A percentile compares a stretch with the other conserved stretches of the same genome.
phyloP scores from a whole-genome alignment of 352 stramenopile species.

The Lagenidium giganteum region DNA sequence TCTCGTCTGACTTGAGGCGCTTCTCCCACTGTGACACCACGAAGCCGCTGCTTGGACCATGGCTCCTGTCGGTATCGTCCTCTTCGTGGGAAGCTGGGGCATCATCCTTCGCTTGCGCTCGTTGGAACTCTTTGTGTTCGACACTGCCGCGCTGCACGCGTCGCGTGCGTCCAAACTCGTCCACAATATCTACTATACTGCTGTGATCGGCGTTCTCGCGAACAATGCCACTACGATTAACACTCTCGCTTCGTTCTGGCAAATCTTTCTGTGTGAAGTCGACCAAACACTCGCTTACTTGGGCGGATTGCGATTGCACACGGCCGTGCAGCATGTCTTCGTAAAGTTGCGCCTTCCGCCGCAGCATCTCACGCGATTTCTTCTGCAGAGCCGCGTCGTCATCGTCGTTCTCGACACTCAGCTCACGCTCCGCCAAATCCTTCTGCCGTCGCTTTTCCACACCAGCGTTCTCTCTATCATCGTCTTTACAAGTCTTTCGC shows the following conservation, averaged over 20 bases:
- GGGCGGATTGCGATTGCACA: no score
- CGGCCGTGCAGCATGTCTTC: constrained; percentile 37
- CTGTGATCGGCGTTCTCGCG: not conserved
- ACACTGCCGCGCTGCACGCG: constrained; percentile 22
- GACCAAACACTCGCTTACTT: constrained; percentile 43
- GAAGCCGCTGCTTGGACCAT: constrained; percentile 27
- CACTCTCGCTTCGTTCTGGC: constrained; percentile 11
- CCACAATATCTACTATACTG: constrained; percentile 24
- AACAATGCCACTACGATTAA: constrained; percentile 3
- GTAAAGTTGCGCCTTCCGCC: constrained; percentile 58
- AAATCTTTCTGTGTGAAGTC: constrained; percentile 41
- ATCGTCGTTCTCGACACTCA: constrained; percentile 30
- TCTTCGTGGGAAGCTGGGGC: not conserved
- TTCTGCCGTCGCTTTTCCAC: constrained; percentile 35
- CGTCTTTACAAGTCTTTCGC: constrained; percentile 3
- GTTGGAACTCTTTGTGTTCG: constrained; percentile 15
- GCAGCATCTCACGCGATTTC: constrained; percentile 37
- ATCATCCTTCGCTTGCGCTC: no score
- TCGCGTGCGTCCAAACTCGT: constrained; percentile 43
- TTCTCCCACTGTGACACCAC: constrained; percentile 67
- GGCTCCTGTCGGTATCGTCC: not conserved
- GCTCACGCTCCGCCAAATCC: constrained; percentile 28
- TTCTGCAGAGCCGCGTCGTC: constrained; percentile 48
- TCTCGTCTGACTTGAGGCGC: constrained; percentile 42
- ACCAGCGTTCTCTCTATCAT: constrained; percentile 30